These are phyloP conservation scores for Crepidotus variabilis DNA, from an alignment of 768 basidiomycete genomes.

Conservation along the genomic window DNA sequence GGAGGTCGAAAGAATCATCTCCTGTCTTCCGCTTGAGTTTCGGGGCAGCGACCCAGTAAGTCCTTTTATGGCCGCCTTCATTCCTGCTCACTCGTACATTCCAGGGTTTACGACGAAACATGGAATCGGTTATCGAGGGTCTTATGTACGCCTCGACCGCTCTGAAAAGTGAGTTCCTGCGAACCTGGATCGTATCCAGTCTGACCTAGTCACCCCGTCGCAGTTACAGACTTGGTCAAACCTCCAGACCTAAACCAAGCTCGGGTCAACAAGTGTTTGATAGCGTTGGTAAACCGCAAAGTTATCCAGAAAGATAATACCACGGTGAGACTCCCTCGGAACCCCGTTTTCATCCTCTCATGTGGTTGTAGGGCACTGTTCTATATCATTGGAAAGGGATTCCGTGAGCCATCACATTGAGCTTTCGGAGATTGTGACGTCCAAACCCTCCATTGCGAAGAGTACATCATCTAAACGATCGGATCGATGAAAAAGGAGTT, in stretches of 20 bases:
- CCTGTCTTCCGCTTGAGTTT: slow-evolving; percentile 83
- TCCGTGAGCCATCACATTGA: too few relatives aligned
- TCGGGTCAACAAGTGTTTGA: slow-evolving; percentile 89
- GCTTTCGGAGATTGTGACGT: too few relatives aligned
- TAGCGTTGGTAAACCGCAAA: slow-evolving; percentile 86
- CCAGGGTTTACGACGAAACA: slow-evolving; percentile 68
- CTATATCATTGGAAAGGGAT: slow-evolving; percentile 70
- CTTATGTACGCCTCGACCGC: slow-evolving; percentile 62
- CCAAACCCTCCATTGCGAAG: too few relatives aligned
- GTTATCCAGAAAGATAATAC: slow-evolving; percentile 73
- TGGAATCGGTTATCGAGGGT: slow-evolving; percentile 77
- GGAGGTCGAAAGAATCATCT: slow-evolving; percentile 67
- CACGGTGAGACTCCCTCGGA: slow-evolving; percentile 36
- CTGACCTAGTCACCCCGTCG: background rate
- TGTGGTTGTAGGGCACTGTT: slow-evolving; percentile 50
- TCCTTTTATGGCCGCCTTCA: slow-evolving; percentile 4
- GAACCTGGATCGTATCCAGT: too few relatives aligned
- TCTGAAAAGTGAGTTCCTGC: slow-evolving; percentile 48
- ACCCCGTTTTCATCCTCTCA: background rate
- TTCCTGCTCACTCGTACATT: background rate
- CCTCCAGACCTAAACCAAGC: slow-evolving; percentile 87
- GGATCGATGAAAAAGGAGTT: too few relatives aligned
- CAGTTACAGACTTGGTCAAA: slow-evolving; percentile 74
- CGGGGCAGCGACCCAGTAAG: slow-evolving; percentile 83
- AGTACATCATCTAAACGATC: too few relatives aligned